Conservation (phyloP, 441 rosid species). For the Corymbia citriodora region DNA sequence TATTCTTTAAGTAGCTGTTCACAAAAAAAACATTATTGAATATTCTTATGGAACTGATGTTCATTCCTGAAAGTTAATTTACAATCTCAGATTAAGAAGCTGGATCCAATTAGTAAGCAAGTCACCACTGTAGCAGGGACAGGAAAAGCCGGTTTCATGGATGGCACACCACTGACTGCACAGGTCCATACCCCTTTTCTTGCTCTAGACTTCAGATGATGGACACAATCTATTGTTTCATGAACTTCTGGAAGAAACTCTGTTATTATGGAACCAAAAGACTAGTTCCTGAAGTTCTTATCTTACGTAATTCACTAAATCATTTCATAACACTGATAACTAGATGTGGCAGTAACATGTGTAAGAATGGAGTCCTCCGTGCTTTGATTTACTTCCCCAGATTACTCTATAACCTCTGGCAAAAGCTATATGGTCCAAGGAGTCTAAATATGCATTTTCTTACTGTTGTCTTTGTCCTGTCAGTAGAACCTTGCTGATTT, state of each 20-base stretch:
- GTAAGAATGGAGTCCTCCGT: neutral
- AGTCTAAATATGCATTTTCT: neutral
- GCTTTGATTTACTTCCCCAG: neutral
- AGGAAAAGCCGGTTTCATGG: conserved; percentile 95
- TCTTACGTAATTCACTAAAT: neutral
- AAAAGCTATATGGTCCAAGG: neutral
- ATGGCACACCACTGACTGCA: conserved; percentile 63
- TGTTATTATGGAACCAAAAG: neutral
- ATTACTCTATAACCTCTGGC: neutral
- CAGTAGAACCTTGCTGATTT: neutral
- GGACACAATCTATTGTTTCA: neutral
- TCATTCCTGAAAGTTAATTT: neutral
- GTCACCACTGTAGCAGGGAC: conserved; percentile 84
- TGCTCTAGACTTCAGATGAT: neutral
- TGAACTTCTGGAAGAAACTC: neutral
- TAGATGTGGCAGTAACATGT: neutral
- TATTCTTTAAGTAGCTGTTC: neutral
- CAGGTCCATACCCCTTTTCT: conserved; percentile 41
- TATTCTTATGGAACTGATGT: neutral
- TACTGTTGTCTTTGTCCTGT: neutral
- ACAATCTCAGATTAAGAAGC: conserved; percentile 69
- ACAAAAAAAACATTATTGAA: neutral
- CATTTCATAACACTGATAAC: neutral
- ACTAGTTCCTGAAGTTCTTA: neutral
- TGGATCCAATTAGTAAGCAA: conserved; percentile 69